Evolutionary conservation across 441 rosid genomes (phyloP).

Genomic region (Erysimum pusillum): DNA sequence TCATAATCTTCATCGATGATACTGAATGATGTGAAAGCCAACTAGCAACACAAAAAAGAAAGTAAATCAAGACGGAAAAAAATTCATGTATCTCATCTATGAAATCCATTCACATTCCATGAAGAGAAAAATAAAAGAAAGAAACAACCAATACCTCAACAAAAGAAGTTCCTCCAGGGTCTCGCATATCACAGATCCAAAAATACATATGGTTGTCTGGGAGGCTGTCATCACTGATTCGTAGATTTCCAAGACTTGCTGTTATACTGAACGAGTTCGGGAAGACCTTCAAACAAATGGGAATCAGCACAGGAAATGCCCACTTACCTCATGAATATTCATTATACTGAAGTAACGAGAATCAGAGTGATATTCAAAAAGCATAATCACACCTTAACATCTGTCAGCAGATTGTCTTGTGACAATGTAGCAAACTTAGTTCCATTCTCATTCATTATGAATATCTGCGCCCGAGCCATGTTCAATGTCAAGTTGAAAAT

Average conservation of each 20-base stretch:
- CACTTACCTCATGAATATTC: conserved; percentile 26
- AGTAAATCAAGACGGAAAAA: conserved; percentile 15
- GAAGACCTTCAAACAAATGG: conserved; percentile 69
- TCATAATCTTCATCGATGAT: conserved; percentile 85
- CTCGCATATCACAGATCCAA: conserved; percentile 99
- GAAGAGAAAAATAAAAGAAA: conserved; percentile 27
- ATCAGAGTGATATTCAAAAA: conserved; percentile 34
- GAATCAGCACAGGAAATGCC: conserved; percentile 38
- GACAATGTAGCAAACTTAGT: conserved; percentile 88
- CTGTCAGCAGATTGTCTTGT: conserved; percentile 88
- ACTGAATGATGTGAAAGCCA: conserved; percentile 89
- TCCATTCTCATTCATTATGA: conserved; percentile 94
- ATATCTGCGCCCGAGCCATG: conserved; percentile 94
- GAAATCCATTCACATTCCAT: conserved; percentile 22
- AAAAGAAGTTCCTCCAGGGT: conserved; percentile 98
- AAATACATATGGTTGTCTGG: conserved; percentile 83
- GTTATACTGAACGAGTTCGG: conserved; percentile 94
- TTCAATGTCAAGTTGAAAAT: conserved; percentile 83
- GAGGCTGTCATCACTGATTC: conserved; percentile 98
- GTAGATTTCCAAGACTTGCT: conserved; percentile 93
- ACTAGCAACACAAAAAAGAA: conserved; percentile 50
- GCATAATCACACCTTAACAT: conserved; percentile 78
- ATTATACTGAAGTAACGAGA: conserved; percentile 28
- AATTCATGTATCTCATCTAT: conserved; percentile 9
- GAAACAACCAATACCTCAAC: conserved; percentile 73